These are phyloP conservation scores for Lactarius hatsudake DNA, from an alignment of 768 basidiomycete genomes.

Conservation along the genomic window DNA sequence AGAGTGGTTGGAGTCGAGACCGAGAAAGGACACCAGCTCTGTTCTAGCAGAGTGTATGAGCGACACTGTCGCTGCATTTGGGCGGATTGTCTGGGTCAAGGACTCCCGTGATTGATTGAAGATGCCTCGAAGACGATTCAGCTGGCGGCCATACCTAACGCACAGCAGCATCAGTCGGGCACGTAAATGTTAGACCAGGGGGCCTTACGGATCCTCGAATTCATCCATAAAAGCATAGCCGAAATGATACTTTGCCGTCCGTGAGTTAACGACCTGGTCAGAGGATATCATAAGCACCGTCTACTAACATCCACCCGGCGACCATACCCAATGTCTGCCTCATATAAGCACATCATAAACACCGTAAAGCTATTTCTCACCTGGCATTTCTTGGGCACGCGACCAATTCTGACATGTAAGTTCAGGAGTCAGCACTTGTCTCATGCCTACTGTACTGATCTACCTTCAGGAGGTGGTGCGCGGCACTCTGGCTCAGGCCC, in stretches of 20 bases:
- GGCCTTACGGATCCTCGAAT: conserved; percentile 62
- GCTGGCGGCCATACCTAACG: conserved; percentile 49
- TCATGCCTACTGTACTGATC: conserved; percentile 15
- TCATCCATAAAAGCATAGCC: conserved; percentile 52
- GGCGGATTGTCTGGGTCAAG: conserved; percentile 51
- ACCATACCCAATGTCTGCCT: conserved; percentile 60
- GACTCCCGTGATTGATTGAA: conserved; percentile 48
- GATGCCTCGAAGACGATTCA: conserved; percentile 57
- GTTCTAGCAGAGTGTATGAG: conserved; percentile 51
- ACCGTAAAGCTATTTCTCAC: conserved; percentile 37
- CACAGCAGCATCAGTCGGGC: background rate
- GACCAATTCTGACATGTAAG: conserved; percentile 50
- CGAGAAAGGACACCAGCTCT: conserved; percentile 40
- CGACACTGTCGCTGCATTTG: conserved; percentile 43
- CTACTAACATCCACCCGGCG: background rate
- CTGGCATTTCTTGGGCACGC: conserved; percentile 70
- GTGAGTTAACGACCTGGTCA: conserved; percentile 55
- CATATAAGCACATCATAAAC: conserved; percentile 22
- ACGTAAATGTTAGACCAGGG: conserved; percentile 1
- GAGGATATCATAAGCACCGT: background rate
- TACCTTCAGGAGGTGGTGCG: conserved; percentile 63
- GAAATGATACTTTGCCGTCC: conserved; percentile 64
- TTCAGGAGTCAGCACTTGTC: conserved; percentile 4
- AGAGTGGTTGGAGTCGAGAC: conserved; percentile 19
- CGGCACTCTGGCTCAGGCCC: conserved; percentile 64